These are phyloP conservation scores for Aspergillus persii DNA, from an alignment of 2,329 filamentous ascomycete species.

Conservation along the genomic window DNA sequence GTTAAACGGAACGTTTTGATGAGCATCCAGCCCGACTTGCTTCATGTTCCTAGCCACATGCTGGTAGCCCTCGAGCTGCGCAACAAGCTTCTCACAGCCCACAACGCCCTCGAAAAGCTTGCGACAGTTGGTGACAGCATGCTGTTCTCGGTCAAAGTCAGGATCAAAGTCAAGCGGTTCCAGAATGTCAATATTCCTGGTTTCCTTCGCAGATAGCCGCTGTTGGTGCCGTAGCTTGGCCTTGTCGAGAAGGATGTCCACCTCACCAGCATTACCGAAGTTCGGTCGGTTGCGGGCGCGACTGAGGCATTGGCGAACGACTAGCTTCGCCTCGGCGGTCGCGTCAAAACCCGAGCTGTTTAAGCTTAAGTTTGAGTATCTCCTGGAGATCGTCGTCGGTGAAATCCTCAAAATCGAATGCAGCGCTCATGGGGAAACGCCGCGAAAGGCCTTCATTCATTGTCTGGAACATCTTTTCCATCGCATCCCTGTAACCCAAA, in stretches of 20 bases:
- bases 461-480: conserved; percentile 71
- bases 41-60: conserved; percentile 53
- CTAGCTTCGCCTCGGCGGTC: too few relatives aligned
- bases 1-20: conserved; percentile 61
- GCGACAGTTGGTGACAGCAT: conserved; percentile 49
- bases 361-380: conserved; percentile 65
- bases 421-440: conserved; percentile 62
- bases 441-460: conserved; percentile 68
- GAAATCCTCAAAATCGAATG: conserved; percentile 70
- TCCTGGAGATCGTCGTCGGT: conserved; percentile 53
- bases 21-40: conserved; percentile 53
- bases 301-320: too few relatives aligned
- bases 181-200: conserved; percentile 1
- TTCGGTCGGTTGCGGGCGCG: conserved; percentile 62
- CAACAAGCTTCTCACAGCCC: conserved; percentile 57
- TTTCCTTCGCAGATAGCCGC: conserved; percentile 33
- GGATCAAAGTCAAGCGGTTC: conserved; percentile 54
- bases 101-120: conserved; percentile 59
- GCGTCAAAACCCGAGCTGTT: conserved; percentile 54
- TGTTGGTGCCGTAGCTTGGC: conserved; percentile 56
- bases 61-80: conserved; percentile 56
- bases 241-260: conserved; percentile 64
- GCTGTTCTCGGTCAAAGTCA: conserved; percentile 55
- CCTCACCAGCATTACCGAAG: conserved; percentile 72
- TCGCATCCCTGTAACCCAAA: conserved; percentile 67